These are phyloP conservation scores for Phoenix dactylifera DNA, from an alignment of 176 grass and related monocot species.

Conservation along the genomic window DNA sequence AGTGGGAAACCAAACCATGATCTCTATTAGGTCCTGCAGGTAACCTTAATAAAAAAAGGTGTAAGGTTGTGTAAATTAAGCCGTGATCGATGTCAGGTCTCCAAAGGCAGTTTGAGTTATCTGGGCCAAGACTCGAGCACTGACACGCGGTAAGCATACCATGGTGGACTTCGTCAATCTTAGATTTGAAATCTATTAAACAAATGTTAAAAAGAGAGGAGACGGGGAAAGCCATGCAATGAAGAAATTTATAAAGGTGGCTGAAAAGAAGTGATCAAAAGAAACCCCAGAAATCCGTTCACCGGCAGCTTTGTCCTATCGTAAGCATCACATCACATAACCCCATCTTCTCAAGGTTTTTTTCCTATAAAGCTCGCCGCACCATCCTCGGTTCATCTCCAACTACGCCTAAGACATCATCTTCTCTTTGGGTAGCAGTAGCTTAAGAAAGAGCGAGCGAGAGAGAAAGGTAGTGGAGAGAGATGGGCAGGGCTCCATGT, in stretches of 20 bases:
- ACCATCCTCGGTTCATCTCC: constrained; percentile 35
- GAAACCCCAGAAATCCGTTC: neutral
- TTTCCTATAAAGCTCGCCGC: constrained; percentile 57
- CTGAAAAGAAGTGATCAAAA: neutral
- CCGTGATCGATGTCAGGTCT: neutral
- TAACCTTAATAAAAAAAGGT: no score
- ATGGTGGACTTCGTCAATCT: constrained; percentile 34
- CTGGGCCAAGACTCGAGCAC: neutral
- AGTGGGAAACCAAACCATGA: no score
- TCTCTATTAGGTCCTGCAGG: no score
- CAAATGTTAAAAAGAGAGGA: no score
- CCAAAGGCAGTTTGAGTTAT: neutral
- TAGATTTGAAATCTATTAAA: constrained; percentile 25
- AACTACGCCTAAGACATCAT: constrained; percentile 7
- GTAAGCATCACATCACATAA: constrained; percentile 7
- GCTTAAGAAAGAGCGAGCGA: neutral
- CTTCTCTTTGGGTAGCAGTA: neutral
- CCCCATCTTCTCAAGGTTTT: constrained; percentile 31
- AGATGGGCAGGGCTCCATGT: constrained; percentile 89
- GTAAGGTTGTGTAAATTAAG: no score
- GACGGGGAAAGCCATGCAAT: no score
- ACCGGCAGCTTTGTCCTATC: constrained; percentile 5
- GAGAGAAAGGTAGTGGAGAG: neutral
- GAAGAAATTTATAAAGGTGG: no score
- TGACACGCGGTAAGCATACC: constrained; percentile 2